phyloP scores from a whole-genome alignment of 257 asterid species.

The Fraxinus pennsylvanica region DNA sequence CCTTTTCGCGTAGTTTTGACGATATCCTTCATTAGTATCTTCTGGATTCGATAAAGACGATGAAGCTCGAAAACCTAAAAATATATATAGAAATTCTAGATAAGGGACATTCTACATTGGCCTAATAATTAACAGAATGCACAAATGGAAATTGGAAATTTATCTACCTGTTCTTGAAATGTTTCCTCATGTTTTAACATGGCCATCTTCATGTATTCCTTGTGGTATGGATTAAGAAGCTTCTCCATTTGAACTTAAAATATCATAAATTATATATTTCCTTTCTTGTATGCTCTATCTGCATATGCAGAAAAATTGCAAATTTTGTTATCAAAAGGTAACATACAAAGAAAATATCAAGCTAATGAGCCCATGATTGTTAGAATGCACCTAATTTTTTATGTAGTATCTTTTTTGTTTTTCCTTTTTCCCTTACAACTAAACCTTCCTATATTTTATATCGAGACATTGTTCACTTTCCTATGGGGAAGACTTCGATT shows the following conservation, averaged over 20 bases:
- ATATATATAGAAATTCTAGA: not conserved
- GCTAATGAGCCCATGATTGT: conserved; percentile 19
- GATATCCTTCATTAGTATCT: conserved; percentile 64
- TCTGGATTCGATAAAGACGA: conserved; percentile 76
- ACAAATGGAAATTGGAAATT: not conserved
- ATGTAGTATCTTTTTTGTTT: too few species aligned
- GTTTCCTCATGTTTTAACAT: conserved; percentile 93
- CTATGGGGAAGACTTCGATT: conserved; percentile 18
- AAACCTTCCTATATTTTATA: too few species aligned
- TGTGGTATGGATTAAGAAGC: conserved; percentile 62
- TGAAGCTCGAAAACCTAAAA: conserved; percentile 79
- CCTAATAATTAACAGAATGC: not conserved
- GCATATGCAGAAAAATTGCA: conserved; percentile 16
- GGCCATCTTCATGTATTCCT: conserved; percentile 81
- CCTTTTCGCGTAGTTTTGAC: conserved; percentile 19
- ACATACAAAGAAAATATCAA: conserved; percentile 16
- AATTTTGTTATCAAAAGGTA: not conserved
- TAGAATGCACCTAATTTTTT: too few species aligned
- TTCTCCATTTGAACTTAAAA: conserved; percentile 50
- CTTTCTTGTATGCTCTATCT: conserved; percentile 22
- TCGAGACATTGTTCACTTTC: too few species aligned
- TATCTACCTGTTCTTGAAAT: conserved; percentile 74
- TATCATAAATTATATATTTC: not conserved
- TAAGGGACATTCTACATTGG: not conserved
- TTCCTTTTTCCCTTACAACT: too few species aligned